A percentile compares a stretch with the other conserved stretches of the same genome.
phyloP scores from a whole-genome alignment of 192 early-diverging fungal species.

The Hyaloraphidium curvatum region DNA sequence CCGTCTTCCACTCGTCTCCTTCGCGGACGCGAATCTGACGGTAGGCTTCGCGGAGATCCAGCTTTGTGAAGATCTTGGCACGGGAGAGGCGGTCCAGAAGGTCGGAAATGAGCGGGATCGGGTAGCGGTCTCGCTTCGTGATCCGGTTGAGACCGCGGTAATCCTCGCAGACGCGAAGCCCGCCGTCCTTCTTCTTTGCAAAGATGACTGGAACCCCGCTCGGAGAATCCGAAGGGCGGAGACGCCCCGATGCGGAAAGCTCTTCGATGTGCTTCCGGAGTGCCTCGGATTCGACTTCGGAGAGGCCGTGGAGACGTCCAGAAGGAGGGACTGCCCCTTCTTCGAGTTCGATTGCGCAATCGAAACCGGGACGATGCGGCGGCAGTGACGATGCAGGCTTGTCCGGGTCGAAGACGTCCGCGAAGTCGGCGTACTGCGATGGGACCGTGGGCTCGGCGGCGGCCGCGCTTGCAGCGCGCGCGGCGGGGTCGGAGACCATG shows the following conservation, averaged over 20 bases:
- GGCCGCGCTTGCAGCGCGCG: too few species aligned
- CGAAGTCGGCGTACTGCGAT: too few species aligned
- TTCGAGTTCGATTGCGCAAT: too few species aligned
- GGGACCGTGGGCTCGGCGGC: too few species aligned
- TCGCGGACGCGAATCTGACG: background rate
- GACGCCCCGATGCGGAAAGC: constrained; percentile 5
- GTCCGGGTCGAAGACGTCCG: too few species aligned
- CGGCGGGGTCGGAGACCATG: too few species aligned
- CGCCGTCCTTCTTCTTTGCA: constrained; percentile 16
- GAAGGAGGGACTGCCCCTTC: too few species aligned
- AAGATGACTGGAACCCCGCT: constrained; percentile 16
- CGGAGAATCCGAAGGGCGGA: constrained; percentile 7
- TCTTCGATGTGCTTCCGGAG: constrained; percentile 12
- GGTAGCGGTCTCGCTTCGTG: constrained; percentile 15
- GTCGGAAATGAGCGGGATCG: constrained; percentile 17
- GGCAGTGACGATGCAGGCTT: too few species aligned
- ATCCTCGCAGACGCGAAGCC: constrained; percentile 13
- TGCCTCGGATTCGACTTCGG: too few species aligned
- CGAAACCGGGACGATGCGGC: too few species aligned
- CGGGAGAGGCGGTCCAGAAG: constrained; percentile 7
- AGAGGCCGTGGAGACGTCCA: too few species aligned
- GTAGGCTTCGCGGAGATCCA: background rate
- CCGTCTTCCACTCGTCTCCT: constrained; percentile 9
- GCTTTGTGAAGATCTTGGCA: constrained; percentile 4
- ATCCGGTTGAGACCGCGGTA: constrained; percentile 18